Conservation (phyloP, 108 stramenopile species). For the Craspedostauros australis region DNA sequence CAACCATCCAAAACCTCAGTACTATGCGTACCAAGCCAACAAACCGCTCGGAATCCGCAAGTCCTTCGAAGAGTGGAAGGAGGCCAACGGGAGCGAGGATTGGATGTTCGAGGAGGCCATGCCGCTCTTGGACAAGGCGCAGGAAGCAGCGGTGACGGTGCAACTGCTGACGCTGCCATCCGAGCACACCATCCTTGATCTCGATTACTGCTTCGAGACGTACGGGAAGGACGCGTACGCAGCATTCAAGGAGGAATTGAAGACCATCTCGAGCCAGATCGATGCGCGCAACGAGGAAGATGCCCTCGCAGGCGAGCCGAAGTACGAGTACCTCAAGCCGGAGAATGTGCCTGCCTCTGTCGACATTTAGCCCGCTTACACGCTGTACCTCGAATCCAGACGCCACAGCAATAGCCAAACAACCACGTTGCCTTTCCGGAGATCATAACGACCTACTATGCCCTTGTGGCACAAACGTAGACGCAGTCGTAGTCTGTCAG, state of each 20-base stretch:
- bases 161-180: conserved; percentile 2
- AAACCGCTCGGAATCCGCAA: not conserved
- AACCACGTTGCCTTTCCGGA: too few relatives aligned
- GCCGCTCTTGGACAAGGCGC: not conserved
- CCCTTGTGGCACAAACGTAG: too few relatives aligned
- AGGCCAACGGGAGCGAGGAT: not conserved
- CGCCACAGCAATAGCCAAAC: too few relatives aligned
- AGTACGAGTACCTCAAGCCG: conserved; percentile 6
- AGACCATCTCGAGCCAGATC: not conserved
- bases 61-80: not conserved
- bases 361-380: too few relatives aligned
- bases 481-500: too few relatives aligned
- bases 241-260: not conserved
- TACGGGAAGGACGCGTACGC: conserved; percentile 6
- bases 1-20: too few relatives aligned
- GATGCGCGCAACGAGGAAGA: not conserved
- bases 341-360: conserved; percentile 2
- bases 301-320: not conserved
- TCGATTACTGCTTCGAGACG: not conserved
- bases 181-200: not conserved
- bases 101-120: not conserved
- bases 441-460: too few relatives aligned
- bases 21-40: conserved; percentile 9
- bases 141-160: not conserved
- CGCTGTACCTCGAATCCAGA: too few relatives aligned